These are phyloP conservation scores for Emericellopsis cladophorae DNA, from an alignment of 2,329 filamentous ascomycete genomes.

Conservation along the genomic window DNA sequence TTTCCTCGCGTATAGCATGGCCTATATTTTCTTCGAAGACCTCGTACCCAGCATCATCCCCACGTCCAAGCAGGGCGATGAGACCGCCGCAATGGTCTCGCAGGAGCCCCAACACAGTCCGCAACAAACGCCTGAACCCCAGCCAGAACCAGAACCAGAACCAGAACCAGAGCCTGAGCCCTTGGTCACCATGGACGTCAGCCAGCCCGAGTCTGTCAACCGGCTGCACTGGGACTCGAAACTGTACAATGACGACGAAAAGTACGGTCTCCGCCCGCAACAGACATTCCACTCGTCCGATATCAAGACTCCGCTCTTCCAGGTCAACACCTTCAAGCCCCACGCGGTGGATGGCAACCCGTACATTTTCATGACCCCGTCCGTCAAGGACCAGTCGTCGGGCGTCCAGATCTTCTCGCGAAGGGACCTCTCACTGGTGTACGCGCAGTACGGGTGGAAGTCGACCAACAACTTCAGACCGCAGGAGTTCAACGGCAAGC, in stretches of 20 bases:
- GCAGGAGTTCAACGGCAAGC: constrained; percentile 16
- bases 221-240: background rate
- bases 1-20: background rate
- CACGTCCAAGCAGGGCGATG: background rate
- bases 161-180: background rate
- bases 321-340: constrained; percentile 25
- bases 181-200: background rate
- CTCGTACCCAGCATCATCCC: background rate
- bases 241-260: background rate
- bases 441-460: constrained; percentile 18
- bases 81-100: background rate
- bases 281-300: background rate
- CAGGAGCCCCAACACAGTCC: too few relatives aligned
- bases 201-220: constrained; percentile 1
- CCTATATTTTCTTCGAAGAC: constrained; percentile 1
- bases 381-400: background rate
- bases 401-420: constrained; percentile 21
- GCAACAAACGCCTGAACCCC: too few relatives aligned
- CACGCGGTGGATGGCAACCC: constrained; percentile 24
- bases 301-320: background rate
- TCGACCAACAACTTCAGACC: constrained; percentile 12
- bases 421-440: constrained; percentile 22
- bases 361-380: constrained; percentile 11
- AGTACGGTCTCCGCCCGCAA: background rate
- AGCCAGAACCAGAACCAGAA: background rate